Evolutionary conservation across 1,284 basidiomycete genomes (phyloP).

Genomic region (Ustilago tritici): DNA sequence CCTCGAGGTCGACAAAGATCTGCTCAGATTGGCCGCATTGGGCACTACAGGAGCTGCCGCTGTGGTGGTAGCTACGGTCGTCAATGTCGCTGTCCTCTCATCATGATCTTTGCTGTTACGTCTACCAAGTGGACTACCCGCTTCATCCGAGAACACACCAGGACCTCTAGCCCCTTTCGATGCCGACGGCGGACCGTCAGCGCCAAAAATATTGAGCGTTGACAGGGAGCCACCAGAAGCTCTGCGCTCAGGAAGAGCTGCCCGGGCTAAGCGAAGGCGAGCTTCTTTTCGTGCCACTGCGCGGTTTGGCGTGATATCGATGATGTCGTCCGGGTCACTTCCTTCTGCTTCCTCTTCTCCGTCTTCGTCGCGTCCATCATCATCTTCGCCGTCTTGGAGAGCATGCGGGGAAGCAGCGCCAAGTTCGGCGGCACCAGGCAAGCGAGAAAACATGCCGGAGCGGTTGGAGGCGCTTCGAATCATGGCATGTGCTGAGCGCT

Average conservation of each 20-base stretch:
- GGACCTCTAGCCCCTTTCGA: constrained; percentile 5
- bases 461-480: constrained; percentile 33
- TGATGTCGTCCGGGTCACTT: constrained; percentile 55
- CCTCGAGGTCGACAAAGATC: constrained; percentile 4
- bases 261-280: constrained; percentile 46
- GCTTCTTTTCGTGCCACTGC: constrained; percentile 49
- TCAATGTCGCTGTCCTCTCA: constrained; percentile 2
- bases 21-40: background rate
- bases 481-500: constrained; percentile 23
- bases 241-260: constrained; percentile 41
- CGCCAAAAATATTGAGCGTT: constrained; percentile 39
- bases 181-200: constrained; percentile 11
- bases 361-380: constrained; percentile 18
- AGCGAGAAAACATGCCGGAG: constrained; percentile 35
- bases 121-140: constrained; percentile 37
- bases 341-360: constrained; percentile 37
- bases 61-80: constrained; percentile 11
- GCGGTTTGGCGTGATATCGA: constrained; percentile 54
- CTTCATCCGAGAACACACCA: constrained; percentile 35
- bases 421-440: constrained; percentile 39
- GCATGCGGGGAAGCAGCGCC: constrained; percentile 7
- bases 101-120: constrained; percentile 9
- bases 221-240: constrained; percentile 41
- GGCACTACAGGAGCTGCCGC: background rate
- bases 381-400: constrained; percentile 18